Base-by-base conservation (phyloP, 1,284 basidiomycete genomes). In the Apiotrichum mycotoxinovorans region DNA sequence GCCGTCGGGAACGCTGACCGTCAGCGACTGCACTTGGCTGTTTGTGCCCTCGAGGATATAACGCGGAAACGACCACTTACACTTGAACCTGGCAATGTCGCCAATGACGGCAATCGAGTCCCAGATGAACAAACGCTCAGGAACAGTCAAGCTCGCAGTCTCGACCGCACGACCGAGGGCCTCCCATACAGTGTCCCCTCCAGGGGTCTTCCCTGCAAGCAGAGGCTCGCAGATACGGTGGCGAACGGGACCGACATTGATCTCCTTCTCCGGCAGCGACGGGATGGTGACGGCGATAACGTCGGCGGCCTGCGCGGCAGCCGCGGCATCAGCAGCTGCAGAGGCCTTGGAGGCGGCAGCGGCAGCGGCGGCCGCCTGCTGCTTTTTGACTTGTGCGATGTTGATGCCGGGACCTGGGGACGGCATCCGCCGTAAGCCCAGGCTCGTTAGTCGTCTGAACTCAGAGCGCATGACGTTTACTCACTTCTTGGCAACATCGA, bases 141-240 rank as follows among this genome's bases (percentile, higher is more conserved):
- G 80, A 17, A 65, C 57, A 10, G 64, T 68, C 51, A 78, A 47
- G 10, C 67, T 66, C 15, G 66, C 52, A 50, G 56, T 66, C 44
- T 68, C 64, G 2, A 73, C 56, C 12, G 73, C 73, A 23, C 71
- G 58, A 3, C 72, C 71, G 51, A 78, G 61, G 4, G 68, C 72
- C 50, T 76, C 72, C 68, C 78, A 70, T 12, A 80, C 63, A 1
- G 68, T 71, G 33, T 89, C 87, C 58, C 92, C 86, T 0, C 70
- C 70, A 3, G 56, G 26, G 15, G 35, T 45, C 44, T 60, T 64
- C 9, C 72, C 73, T 1, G 52, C 18, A 63, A 93, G 90, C 34
- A 97, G 80, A 11, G 92, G 91, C 70, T 96, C 93, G 70, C 89
- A 91, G 72, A 94, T 87, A 41, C 89, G 82, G 79, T 96, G 91